Evolutionary conservation across 805 yeast species (phyloP).

Genomic region (Zygosaccharomyces kombuchaensis): DNA sequence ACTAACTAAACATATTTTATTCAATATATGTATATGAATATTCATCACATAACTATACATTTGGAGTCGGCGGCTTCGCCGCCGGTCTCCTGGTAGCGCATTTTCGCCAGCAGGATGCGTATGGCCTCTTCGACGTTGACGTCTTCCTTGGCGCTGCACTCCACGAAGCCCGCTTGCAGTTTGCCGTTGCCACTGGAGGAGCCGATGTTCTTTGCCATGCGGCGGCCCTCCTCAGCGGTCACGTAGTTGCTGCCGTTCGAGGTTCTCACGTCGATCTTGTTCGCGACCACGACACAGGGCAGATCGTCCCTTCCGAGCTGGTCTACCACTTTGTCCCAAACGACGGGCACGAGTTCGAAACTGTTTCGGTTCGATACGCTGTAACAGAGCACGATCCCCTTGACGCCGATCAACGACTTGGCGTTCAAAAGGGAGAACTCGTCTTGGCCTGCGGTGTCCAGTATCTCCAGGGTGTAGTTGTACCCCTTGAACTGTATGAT

Average conservation of each 20-base stretch:
- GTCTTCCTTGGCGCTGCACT: slow-evolving; percentile 28
- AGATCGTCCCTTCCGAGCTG: slow-evolving; percentile 60
- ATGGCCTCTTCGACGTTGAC: slow-evolving; percentile 25
- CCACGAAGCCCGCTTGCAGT: slow-evolving; percentile 25
- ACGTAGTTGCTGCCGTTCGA: slow-evolving; percentile 10
- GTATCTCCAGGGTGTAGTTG: slow-evolving; percentile 74
- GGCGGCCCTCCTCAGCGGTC: slow-evolving; percentile 20
- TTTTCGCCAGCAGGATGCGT: slow-evolving; percentile 18
- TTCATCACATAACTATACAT: slow-evolving; percentile 17
- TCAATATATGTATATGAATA: not conserved
- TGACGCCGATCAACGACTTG: slow-evolving; percentile 73
- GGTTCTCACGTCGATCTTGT: slow-evolving; percentile 25
- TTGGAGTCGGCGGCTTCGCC: slow-evolving; percentile 9
- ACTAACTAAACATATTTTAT: too few relatives aligned
- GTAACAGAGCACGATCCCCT: slow-evolving; percentile 78
- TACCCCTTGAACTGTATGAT: slow-evolving; percentile 63
- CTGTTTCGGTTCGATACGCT: slow-evolving; percentile 75
- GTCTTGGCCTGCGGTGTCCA: slow-evolving; percentile 94
- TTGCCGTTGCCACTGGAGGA: slow-evolving; percentile 8
- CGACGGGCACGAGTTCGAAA: slow-evolving; percentile 68
- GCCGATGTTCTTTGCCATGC: slow-evolving; percentile 12
- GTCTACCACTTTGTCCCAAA: slow-evolving; percentile 80
- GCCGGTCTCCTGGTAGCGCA: slow-evolving; percentile 18
- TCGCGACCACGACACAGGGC: slow-evolving; percentile 62
- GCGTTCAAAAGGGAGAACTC: slow-evolving; percentile 78